These are phyloP conservation scores for Eimeria falciformis DNA, from an alignment of 169 alveolate species.

Conservation along the genomic window DNA sequence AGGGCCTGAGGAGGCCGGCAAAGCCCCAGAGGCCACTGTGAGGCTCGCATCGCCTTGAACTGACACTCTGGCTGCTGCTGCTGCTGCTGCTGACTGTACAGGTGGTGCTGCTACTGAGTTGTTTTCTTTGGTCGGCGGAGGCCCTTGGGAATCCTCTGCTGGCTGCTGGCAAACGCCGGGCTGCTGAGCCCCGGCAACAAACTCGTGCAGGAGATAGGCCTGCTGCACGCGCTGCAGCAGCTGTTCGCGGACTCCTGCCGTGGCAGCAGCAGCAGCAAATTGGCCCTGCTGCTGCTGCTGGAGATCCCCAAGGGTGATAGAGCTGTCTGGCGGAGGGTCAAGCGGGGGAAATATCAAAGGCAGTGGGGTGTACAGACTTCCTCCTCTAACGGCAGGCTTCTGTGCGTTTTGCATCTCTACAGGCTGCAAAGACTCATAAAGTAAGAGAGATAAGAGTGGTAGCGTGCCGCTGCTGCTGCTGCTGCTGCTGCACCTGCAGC, in stretches of 20 bases:
- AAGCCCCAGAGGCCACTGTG: no score
- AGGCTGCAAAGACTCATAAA: neutral
- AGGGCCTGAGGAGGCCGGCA: no score
- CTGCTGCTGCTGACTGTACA: neutral
- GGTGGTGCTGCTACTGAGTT: neutral
- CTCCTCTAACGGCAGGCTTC: neutral
- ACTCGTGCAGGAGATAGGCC: neutral
- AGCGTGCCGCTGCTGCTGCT: slow-evolving; percentile 13
- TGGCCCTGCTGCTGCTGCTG: neutral
- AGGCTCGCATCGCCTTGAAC: no score
- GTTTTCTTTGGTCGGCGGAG: neutral
- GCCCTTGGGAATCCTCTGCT: neutral
- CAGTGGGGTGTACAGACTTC: slow-evolving; percentile 1
- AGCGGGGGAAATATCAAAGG: slow-evolving; percentile 10
- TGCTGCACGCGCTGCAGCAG: slow-evolving; percentile 19
- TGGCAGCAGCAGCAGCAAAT: neutral
- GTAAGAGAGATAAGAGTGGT: no score
- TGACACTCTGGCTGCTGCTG: neutral
- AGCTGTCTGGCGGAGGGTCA: neutral
- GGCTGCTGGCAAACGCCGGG: neutral
- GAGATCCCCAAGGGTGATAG: neutral
- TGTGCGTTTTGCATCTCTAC: neutral
- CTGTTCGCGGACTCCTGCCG: slow-evolving; percentile 4
- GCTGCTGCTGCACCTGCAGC: slow-evolving; percentile 45
- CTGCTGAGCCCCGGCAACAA: neutral